Evolutionary conservation across 768 basidiomycete genomes (phyloP).

Genomic region (Lactarius hatsudake): DNA sequence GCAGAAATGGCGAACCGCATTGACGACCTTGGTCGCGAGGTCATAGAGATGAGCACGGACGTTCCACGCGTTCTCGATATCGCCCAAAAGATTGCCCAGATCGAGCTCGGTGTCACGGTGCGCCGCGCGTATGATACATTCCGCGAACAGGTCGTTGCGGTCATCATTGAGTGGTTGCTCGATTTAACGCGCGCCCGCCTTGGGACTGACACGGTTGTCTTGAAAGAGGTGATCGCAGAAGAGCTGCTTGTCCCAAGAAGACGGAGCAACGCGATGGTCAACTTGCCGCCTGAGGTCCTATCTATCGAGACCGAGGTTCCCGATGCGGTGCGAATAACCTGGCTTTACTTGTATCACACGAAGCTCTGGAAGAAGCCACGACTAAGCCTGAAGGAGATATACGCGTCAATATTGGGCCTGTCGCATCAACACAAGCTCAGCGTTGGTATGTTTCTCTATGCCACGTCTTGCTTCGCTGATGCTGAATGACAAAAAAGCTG

Average conservation of each 20-base stretch:
- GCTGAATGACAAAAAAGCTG: conserved; percentile 46
- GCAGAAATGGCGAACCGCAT: conserved; percentile 53
- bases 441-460: conserved; percentile 54
- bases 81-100: conserved; percentile 75
- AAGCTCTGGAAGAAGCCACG: conserved; percentile 84
- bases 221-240: conserved; percentile 70
- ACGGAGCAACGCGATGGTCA: conserved; percentile 48
- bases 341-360: conserved; percentile 77
- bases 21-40: conserved; percentile 78
- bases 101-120: conserved; percentile 89
- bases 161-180: conserved; percentile 83
- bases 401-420: conserved; percentile 68
- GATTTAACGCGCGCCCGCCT: conserved; percentile 75
- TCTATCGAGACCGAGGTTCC: conserved; percentile 38
- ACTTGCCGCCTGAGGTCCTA: conserved; percentile 36
- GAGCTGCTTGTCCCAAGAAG: conserved; percentile 64
- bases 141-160: conserved; percentile 77
- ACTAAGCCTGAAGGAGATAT: conserved; percentile 77
- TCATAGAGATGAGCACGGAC: conserved; percentile 70
- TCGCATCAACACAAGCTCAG: conserved; percentile 73
- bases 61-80: conserved; percentile 63
- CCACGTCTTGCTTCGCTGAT: conserved; percentile 9
- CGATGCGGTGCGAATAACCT: conserved; percentile 65
- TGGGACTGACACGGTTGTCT: conserved; percentile 59
- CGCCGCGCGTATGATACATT: conserved; percentile 86